A percentile compares a stretch with the other conserved stretches of the same genome.
phyloP scores from a whole-genome alignment of 2,329 filamentous ascomycete genomes.

The Neoarthrinium moseri region DNA sequence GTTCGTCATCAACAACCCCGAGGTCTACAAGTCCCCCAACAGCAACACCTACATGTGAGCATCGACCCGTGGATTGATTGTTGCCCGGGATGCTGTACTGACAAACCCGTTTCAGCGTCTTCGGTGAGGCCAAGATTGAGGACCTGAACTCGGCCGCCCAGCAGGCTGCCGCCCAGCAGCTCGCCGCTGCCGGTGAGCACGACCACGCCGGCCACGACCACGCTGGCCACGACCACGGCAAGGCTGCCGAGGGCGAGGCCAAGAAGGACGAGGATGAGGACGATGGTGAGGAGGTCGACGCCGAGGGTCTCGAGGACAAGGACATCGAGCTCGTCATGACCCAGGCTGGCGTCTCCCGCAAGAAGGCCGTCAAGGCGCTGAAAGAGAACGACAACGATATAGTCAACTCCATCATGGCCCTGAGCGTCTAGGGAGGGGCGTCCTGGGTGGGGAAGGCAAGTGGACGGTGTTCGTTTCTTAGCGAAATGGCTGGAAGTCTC shows the following conservation, averaged over 20 bases:
- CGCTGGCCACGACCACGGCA: conserved; percentile 68
- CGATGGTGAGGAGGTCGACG: conserved; percentile 93
- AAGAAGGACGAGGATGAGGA: conserved; percentile 87
- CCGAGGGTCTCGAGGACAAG: conserved; percentile 93
- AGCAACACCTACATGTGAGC: conserved; percentile 99
- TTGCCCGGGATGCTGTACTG: conserved; percentile 5
- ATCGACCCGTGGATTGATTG: background rate
- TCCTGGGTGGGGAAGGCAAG: background rate
- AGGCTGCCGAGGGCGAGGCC: conserved; percentile 62
- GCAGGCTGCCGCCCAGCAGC: conserved; percentile 92
- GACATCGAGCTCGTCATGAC: conserved; percentile 99
- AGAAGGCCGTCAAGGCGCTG: conserved; percentile 98
- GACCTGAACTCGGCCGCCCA: conserved; percentile 98
- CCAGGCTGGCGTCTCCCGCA: conserved; percentile 92
- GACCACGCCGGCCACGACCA: conserved; percentile 64
- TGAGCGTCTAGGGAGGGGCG: conserved; percentile 65
- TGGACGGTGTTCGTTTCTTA: conserved; percentile 7
- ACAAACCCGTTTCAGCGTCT: conserved; percentile 69
- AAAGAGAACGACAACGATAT: conserved; percentile 99
- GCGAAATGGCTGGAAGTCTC: too few species aligned
- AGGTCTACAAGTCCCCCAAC: conserved; percentile 98
- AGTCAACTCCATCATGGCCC: conserved; percentile 99
- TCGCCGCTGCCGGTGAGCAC: conserved; percentile 70
- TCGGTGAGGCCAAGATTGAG: conserved; percentile 99
- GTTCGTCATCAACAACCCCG: conserved; percentile 99